Evolutionary conservation across 306 rosid genomes (phyloP).

Genomic region (Mucuna pruriens): DNA sequence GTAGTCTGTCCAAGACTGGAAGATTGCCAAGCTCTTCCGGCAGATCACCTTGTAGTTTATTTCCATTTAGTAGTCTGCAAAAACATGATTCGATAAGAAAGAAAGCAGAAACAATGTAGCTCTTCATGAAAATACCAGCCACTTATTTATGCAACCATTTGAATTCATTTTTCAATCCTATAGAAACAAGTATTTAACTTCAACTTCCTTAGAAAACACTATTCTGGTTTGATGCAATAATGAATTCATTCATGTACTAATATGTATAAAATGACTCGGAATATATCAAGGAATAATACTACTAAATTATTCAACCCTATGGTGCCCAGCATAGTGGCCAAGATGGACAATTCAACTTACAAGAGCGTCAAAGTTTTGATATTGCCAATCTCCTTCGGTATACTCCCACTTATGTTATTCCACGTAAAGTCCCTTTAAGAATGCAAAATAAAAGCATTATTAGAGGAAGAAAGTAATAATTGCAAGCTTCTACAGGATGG

Average conservation of each 20-base stretch:
- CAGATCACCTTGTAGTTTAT: constrained; percentile 64
- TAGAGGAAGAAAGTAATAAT: constrained; percentile 37
- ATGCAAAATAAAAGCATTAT: constrained; percentile 26
- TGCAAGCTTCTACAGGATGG: constrained; percentile 11
- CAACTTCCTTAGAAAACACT: constrained; percentile 13
- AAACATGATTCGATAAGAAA: too few species aligned
- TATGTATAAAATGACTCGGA: neutral
- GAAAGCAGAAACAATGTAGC: constrained; percentile 1
- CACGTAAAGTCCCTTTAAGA: constrained; percentile 89
- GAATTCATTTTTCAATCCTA: neutral
- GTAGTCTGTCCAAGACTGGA: constrained; percentile 60
- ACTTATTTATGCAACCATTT: neutral
- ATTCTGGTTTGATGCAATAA: neutral
- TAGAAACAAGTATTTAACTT: neutral
- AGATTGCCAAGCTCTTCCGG: constrained; percentile 89
- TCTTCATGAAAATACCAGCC: constrained; percentile 1
- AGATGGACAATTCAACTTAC: constrained; percentile 55
- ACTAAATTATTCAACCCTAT: neutral
- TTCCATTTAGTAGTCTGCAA: constrained; percentile 85
- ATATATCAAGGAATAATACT: neutral
- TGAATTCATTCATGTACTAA: neutral
- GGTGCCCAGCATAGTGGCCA: neutral
- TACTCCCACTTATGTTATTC: constrained; percentile 74
- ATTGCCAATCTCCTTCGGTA: constrained; percentile 89
- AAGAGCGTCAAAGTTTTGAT: constrained; percentile 69